Evolutionary conservation across 2,329 filamentous ascomycete species (phyloP).

Genomic region (Trichoderma breve): DNA sequence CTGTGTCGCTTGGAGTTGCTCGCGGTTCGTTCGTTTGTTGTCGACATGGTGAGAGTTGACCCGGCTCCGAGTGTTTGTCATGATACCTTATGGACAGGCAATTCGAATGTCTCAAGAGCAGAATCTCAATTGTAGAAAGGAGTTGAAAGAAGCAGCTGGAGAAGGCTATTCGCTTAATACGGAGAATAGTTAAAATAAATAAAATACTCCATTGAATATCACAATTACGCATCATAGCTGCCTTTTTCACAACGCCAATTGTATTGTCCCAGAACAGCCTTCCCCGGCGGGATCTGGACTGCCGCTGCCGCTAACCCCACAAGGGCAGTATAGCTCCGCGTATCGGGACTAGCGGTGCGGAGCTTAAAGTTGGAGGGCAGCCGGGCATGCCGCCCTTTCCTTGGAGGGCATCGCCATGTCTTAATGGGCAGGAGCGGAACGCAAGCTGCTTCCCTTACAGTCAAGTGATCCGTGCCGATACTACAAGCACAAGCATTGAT

Average conservation of each 20-base stretch:
- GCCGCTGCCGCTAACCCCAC: not conserved
- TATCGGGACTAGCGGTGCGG: not conserved
- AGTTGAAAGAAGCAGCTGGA: not conserved
- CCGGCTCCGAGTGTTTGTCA: not conserved
- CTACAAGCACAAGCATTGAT: not conserved
- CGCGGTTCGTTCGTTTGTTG: not conserved
- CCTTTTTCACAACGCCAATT: not conserved
- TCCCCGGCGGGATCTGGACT: not conserved
- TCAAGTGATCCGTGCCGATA: not conserved
- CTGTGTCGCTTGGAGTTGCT: not conserved
- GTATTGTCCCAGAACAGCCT: not conserved
- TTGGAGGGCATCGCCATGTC: conserved; percentile 3
- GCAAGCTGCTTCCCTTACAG: conserved; percentile 9
- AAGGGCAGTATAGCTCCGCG: not conserved
- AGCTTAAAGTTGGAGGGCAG: conserved; percentile 9
- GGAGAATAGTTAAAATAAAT: not conserved
- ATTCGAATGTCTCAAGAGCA: not conserved
- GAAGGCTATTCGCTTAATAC: not conserved
- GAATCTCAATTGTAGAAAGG: not conserved
- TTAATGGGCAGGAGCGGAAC: conserved; percentile 12
- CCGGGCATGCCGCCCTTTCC: conserved; percentile 15
- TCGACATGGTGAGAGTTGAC: not conserved
- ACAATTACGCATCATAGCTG: not conserved
- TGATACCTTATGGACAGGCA: not conserved
- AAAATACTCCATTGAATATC: not conserved